A percentile compares a stretch with the other conserved stretches of the same genome.
These are phyloP conservation scores for Diaporthe ampelina DNA, from an alignment of 2,329 filamentous ascomycete genomes.

Conservation along the genomic window DNA sequence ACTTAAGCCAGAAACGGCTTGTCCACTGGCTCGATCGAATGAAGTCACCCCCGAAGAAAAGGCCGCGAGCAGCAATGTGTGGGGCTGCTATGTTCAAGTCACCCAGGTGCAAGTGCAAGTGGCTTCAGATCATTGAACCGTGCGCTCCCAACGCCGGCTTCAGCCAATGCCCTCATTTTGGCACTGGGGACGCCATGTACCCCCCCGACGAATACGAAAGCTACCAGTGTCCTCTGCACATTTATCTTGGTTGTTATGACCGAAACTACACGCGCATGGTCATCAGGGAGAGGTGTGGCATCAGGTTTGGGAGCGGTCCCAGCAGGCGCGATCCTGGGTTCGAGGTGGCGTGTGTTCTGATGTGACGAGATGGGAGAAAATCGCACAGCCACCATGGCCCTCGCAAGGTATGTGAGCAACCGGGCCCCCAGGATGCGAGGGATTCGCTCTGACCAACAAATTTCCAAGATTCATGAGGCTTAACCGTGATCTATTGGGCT, in stretches of 20 bases:
- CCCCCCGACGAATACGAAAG: constrained; percentile 50
- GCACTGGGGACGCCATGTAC: constrained; percentile 54
- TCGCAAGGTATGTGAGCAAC: background rate
- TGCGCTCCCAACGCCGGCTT: constrained; percentile 67
- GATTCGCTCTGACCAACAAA: background rate
- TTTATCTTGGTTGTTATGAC: constrained; percentile 59
- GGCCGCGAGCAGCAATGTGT: constrained; percentile 57
- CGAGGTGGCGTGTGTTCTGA: constrained; percentile 54
- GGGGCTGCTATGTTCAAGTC: constrained; percentile 62
- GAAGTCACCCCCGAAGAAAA: background rate
- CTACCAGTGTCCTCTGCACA: constrained; percentile 59
- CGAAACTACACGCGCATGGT: constrained; percentile 63
- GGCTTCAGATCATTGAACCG: constrained; percentile 61
- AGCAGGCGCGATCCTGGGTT: constrained; percentile 53
- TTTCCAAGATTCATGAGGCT: constrained; percentile 1
- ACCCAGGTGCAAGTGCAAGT: constrained; percentile 65
- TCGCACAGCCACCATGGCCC: background rate
- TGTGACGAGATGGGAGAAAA: constrained; percentile 49
- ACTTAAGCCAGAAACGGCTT: background rate
- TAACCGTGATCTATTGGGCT: background rate
- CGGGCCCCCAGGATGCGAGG: too few species aligned
- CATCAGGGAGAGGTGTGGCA: constrained; percentile 56
- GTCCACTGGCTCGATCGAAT: background rate
- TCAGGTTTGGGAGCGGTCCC: constrained; percentile 64
- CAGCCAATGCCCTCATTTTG: constrained; percentile 60